Evolutionary conservation across 352 stramenopile genomes (phyloP).

Genomic region (Peronospora destructor): DNA sequence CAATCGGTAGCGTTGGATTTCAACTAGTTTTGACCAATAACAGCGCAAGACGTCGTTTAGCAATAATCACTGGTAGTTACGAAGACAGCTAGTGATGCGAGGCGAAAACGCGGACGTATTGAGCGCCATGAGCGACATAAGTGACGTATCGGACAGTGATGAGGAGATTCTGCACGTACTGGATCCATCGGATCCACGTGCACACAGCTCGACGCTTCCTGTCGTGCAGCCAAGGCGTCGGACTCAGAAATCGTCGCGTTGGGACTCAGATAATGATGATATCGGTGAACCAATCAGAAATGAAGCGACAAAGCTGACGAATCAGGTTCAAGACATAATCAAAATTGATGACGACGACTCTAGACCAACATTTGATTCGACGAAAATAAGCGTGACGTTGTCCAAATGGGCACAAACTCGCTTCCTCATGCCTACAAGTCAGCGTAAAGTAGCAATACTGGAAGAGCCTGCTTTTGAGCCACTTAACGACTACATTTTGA

Average conservation of each 20-base stretch:
- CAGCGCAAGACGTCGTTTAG: not conserved
- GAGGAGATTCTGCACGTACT: constrained; percentile 52
- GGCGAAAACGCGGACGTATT: constrained; percentile 33
- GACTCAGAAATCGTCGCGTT: constrained; percentile 39
- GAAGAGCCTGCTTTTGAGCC: constrained; percentile 67
- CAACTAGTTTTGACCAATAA: constrained; percentile 11
- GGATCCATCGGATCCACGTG: constrained; percentile 70
- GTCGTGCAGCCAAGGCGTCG: constrained; percentile 30
- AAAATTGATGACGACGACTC: constrained; percentile 19
- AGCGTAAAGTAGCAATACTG: constrained; percentile 44
- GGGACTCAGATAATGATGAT: constrained; percentile 55
- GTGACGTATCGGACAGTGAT: constrained; percentile 33
- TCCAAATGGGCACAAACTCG: constrained; percentile 66
- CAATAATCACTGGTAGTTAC: constrained; percentile 16
- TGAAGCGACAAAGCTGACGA: constrained; percentile 14
- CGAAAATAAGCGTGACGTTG: constrained; percentile 33
- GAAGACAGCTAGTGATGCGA: constrained; percentile 15
- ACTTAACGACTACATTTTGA: constrained; percentile 81
- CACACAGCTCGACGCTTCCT: constrained; percentile 34
- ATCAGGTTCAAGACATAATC: constrained; percentile 13
- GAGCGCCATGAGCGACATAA: constrained; percentile 31
- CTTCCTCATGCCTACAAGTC: constrained; percentile 54
- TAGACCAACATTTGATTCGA: not conserved
- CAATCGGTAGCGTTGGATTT: no score
- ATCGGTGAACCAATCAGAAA: constrained; percentile 39